Percentiles rank a stretch among this genome's conserved stretches.
Conservation (phyloP, 2,329 filamentous ascomycete species). For the Aspergillus eucalypticola region DNA sequence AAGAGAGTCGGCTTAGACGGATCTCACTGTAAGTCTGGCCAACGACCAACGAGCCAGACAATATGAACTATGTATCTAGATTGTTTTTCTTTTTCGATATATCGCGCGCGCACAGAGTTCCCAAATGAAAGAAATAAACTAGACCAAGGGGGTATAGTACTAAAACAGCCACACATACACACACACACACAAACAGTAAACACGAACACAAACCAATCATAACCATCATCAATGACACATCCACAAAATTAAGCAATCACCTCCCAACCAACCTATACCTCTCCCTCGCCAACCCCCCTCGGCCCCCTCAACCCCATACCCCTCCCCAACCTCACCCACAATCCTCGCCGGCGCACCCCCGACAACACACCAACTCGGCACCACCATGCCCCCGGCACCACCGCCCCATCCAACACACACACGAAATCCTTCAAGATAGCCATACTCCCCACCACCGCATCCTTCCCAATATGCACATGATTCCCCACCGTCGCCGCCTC, state of each 20-base stretch:
- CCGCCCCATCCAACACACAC: conserved; percentile 77
- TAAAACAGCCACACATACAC: neutral
- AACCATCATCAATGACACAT: neutral
- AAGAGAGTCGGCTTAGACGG: conserved; percentile 60
- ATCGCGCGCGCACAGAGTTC: neutral
- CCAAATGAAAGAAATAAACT: conserved; percentile 4
- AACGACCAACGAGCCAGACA: neutral
- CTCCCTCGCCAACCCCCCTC: conserved; percentile 48
- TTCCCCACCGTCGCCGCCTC: conserved; percentile 81
- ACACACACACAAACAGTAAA: conserved; percentile 1
- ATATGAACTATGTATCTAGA: neutral
- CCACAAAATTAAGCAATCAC: conserved; percentile 14
- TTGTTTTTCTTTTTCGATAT: neutral
- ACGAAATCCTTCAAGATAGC: conserved; percentile 93
- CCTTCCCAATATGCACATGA: conserved; percentile 81
- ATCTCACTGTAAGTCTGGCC: neutral
- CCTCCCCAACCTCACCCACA: conserved; percentile 69
- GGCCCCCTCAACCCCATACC: conserved; percentile 49
- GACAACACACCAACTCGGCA: conserved; percentile 91
- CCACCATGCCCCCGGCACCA: conserved; percentile 85
- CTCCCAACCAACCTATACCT: conserved; percentile 43
- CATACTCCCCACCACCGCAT: conserved; percentile 78
- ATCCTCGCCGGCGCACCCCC: conserved; percentile 77
- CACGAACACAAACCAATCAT: conserved; percentile 1
- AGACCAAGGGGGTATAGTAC: conserved; percentile 1